Evolutionary conservation across 768 basidiomycete species (phyloP).

Genomic region (Agrocybe pediades): DNA sequence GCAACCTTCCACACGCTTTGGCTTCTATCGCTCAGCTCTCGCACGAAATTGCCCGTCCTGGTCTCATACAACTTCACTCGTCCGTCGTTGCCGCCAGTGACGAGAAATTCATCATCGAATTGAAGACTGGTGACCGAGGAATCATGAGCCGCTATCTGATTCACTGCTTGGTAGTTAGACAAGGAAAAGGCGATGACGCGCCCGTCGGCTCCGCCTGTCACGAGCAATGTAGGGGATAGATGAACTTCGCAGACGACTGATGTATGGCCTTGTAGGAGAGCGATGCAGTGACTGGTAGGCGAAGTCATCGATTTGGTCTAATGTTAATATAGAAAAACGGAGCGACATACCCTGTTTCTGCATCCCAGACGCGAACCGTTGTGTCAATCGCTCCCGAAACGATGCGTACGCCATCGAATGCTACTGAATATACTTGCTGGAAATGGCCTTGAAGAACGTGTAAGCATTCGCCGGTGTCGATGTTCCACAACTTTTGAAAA

Average conservation of each 20-base stretch:
- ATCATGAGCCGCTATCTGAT: constrained; percentile 86
- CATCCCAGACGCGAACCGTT: constrained; percentile 91
- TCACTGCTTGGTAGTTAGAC: constrained; percentile 41
- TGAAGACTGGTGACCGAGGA: constrained; percentile 86
- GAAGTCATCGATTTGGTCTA: neutral
- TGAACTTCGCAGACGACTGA: constrained; percentile 92
- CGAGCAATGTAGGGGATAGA: constrained; percentile 65
- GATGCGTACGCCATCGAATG: constrained; percentile 82
- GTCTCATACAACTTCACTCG: constrained; percentile 75
- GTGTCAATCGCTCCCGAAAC: constrained; percentile 92
- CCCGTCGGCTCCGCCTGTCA: constrained; percentile 89
- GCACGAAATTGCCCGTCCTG: constrained; percentile 63
- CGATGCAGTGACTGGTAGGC: constrained; percentile 65
- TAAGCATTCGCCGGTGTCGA: constrained; percentile 87
- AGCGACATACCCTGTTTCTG: constrained; percentile 72
- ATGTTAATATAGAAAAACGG: neutral
- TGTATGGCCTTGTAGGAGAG: constrained; percentile 88
- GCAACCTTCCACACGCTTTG: constrained; percentile 90
- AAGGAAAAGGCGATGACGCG: constrained; percentile 53
- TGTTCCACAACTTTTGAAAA: constrained; percentile 73
- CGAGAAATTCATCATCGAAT: constrained; percentile 79
- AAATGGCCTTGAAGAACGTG: constrained; percentile 82
- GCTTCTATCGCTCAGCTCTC: constrained; percentile 76
- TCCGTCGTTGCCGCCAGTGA: constrained; percentile 87
- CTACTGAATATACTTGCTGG: constrained; percentile 89